Percentiles rank a stretch among this genome's conserved stretches.
These are phyloP conservation scores for Candida qinlingensis DNA, from an alignment of 805 yeast genomes.

Conservation along the genomic window DNA sequence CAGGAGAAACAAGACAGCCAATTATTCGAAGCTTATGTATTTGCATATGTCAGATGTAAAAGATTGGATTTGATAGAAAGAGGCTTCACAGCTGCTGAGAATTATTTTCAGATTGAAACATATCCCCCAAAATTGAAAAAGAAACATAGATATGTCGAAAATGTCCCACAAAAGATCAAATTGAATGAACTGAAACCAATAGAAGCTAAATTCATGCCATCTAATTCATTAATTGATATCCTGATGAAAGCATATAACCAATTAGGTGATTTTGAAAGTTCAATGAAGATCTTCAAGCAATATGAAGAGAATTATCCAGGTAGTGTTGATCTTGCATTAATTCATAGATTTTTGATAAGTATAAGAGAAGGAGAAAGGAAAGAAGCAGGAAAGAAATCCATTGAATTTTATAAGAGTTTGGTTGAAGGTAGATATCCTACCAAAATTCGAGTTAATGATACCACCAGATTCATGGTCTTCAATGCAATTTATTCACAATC, in stretches of 20 bases:
- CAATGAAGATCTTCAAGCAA: conserved; percentile 10
- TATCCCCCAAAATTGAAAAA: conserved; percentile 1
- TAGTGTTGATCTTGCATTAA: conserved; percentile 14
- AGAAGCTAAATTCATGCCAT: conserved; percentile 15
- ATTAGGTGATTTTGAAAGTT: conserved; percentile 12
- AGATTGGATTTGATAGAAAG: conserved; percentile 13
- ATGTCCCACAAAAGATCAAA: not conserved
- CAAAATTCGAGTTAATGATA: conserved; percentile 6
- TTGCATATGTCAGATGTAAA: conserved; percentile 13
- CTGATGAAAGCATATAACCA: conserved; percentile 16
- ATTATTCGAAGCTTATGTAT: conserved; percentile 16
- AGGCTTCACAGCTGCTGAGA: conserved; percentile 16
- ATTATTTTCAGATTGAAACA: conserved; percentile 15
- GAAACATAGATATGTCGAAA: conserved; percentile 1
- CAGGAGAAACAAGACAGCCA: conserved; percentile 11
- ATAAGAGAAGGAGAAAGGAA: conserved; percentile 6
- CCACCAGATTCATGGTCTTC: conserved; percentile 22
- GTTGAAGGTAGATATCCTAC: conserved; percentile 6
- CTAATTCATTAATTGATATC: conserved; percentile 16
- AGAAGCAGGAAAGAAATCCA: conserved; percentile 12
- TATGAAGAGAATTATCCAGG: conserved; percentile 11
- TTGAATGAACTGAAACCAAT: conserved; percentile 7
- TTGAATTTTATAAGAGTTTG: conserved; percentile 15
- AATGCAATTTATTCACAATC: conserved; percentile 19
- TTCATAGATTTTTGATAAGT: conserved; percentile 18